Conservation (phyloP, 1,139 yeast species). For the Sugiyamaella novakii region DNA sequence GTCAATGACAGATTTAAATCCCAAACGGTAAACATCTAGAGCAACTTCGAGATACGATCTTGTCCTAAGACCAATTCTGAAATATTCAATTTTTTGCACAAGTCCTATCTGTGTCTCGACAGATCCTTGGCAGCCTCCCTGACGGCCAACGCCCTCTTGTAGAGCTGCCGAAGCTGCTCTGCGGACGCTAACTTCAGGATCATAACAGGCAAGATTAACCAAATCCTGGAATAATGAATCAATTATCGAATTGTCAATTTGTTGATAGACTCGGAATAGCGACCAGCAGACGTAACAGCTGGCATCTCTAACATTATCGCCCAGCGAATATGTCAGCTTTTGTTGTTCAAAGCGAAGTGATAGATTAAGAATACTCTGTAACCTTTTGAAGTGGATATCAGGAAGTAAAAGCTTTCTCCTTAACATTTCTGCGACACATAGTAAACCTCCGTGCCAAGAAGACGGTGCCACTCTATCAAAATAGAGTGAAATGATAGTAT, state of each 20-base stretch:
- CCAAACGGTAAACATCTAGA: constrained; percentile 37
- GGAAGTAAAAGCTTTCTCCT: constrained; percentile 37
- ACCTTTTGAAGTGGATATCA: constrained; percentile 29
- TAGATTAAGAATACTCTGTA: constrained; percentile 38
- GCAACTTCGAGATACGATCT: constrained; percentile 45
- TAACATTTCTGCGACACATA: constrained; percentile 51
- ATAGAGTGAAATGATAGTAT: constrained; percentile 2
- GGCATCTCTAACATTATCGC: constrained; percentile 77
- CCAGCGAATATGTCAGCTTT: constrained; percentile 54
- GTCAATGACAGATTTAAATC: constrained; percentile 37
- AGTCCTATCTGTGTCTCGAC: constrained; percentile 48
- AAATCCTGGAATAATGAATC: constrained; percentile 40
- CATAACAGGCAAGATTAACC: constrained; percentile 61
- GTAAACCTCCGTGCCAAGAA: constrained; percentile 50
- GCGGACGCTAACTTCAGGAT: constrained; percentile 70
- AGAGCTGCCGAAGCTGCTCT: constrained; percentile 85
- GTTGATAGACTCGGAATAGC: constrained; percentile 49
- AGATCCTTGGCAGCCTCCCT: constrained; percentile 46
- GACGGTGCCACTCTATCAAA: constrained; percentile 39
- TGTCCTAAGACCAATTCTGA: constrained; percentile 48
- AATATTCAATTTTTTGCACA: constrained; percentile 60
- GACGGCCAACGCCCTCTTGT: constrained; percentile 83
- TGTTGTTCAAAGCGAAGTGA: constrained; percentile 59
- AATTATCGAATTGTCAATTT: constrained; percentile 36
- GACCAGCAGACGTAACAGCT: constrained; percentile 79